phyloP scores from a whole-genome alignment of 805 yeast genomes.

The Zygosaccharomyces rouxii region DNA sequence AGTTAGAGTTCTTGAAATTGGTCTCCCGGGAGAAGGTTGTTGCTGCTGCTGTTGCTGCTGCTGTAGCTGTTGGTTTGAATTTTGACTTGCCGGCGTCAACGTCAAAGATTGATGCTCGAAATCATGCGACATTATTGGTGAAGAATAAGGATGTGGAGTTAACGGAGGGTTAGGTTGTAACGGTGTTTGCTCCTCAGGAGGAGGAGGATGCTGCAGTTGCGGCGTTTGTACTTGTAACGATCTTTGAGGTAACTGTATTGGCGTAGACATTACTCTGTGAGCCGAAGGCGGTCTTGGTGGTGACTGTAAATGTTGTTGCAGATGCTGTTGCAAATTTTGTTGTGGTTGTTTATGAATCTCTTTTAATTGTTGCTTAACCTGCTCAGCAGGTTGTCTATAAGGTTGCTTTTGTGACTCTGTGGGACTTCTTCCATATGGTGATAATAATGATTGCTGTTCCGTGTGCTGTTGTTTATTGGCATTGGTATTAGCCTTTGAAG shows the following conservation, averaged over 20 bases:
- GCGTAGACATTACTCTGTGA: background rate
- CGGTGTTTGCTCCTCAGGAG: background rate
- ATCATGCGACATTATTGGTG: background rate
- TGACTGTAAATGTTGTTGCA: background rate
- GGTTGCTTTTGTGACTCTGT: background rate
- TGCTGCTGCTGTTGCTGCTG: background rate
- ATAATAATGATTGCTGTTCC: background rate
- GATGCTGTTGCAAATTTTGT: background rate
- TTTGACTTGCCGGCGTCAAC: background rate
- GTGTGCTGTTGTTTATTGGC: background rate
- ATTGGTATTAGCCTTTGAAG: background rate
- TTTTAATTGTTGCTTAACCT: background rate
- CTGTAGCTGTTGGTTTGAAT: background rate
- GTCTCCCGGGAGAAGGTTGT: background rate
- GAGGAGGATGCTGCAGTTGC: background rate
- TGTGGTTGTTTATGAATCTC: background rate
- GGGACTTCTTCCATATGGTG: background rate
- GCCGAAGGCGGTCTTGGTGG: background rate
- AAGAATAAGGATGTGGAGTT: background rate
- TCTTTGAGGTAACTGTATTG: background rate
- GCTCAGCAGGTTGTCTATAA: background rate
- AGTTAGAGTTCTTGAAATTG: constrained; percentile 9
- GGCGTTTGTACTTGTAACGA: background rate
- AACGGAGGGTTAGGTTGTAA: background rate
- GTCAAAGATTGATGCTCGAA: background rate